Evolutionary conservation across 768 basidiomycete genomes (phyloP).

Genomic region (Cystoderma amianthinum): DNA sequence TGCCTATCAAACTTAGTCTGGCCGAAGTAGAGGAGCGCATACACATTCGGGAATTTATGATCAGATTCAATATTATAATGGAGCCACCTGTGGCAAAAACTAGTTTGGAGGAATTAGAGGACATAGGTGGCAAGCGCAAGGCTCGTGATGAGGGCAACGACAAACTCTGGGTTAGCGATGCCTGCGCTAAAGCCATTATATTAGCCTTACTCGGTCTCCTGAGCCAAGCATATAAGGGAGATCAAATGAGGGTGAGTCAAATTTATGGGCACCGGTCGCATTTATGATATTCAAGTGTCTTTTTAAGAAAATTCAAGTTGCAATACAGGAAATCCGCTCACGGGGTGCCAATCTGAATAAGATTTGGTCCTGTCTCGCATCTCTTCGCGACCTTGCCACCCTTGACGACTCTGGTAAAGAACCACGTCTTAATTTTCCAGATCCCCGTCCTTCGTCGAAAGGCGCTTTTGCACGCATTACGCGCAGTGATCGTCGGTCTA

Average conservation of each 20-base stretch:
- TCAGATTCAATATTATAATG: constrained; percentile 52
- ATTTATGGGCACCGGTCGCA: constrained; percentile 1
- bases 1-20: constrained; percentile 35
- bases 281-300: constrained; percentile 4
- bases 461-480: constrained; percentile 45
- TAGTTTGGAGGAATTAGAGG: constrained; percentile 60
- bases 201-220: constrained; percentile 53
- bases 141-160: constrained; percentile 31
- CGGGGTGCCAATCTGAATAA: constrained; percentile 51
- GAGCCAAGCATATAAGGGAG: constrained; percentile 31
- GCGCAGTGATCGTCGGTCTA: constrained; percentile 42
- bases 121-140: constrained; percentile 30
- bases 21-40: constrained; percentile 54
- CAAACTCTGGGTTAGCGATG: constrained; percentile 57
- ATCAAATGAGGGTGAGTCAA: constrained; percentile 26
- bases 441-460: constrained; percentile 44
- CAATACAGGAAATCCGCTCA: constrained; percentile 45
- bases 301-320: constrained; percentile 34
- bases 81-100: constrained; percentile 33
- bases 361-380: constrained; percentile 51
- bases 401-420: constrained; percentile 1
- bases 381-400: constrained; percentile 31
- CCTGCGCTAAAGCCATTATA: constrained; percentile 58
- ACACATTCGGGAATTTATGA: constrained; percentile 66
- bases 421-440: constrained; percentile 4